These are phyloP conservation scores for Dichomitus squalens DNA, from an alignment of 1,284 basidiomycete genomes.

Conservation along the genomic window DNA sequence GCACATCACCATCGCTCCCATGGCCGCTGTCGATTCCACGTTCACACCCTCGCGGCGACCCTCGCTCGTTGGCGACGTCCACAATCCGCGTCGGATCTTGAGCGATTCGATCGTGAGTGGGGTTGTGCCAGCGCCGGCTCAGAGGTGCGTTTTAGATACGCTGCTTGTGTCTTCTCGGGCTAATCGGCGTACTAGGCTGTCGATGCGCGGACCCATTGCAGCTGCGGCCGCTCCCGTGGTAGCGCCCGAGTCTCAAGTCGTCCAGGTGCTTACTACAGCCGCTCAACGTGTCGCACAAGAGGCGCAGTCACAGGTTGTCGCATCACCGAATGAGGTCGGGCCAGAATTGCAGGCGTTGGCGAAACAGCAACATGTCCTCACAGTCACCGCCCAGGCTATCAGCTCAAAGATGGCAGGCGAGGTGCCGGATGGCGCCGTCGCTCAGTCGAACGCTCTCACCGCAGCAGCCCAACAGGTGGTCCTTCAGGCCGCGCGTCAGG, in stretches of 20 bases:
- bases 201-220: slow-evolving; percentile 26
- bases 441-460: slow-evolving; percentile 53
- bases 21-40: slow-evolving; percentile 65
- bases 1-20: slow-evolving; percentile 70
- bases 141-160: slow-evolving; percentile 28
- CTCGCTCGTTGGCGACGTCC: slow-evolving; percentile 55
- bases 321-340: slow-evolving; percentile 48
- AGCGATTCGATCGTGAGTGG: slow-evolving; percentile 53
- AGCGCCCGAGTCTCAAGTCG: slow-evolving; percentile 62
- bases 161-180: not conserved
- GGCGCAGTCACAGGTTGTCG: slow-evolving; percentile 66
- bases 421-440: slow-evolving; percentile 44
- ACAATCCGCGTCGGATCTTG: slow-evolving; percentile 57
- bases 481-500: slow-evolving; percentile 72
- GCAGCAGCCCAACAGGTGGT: slow-evolving; percentile 79
- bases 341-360: slow-evolving; percentile 65
- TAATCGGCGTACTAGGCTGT: slow-evolving; percentile 23
- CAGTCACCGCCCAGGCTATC: slow-evolving; percentile 74
- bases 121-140: slow-evolving; percentile 31
- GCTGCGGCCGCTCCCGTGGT: slow-evolving; percentile 31
- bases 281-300: slow-evolving; percentile 76
- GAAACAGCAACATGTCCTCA: slow-evolving; percentile 79
- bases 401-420: slow-evolving; percentile 65
- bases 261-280: slow-evolving; percentile 72
- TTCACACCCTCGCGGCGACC: slow-evolving; percentile 59